phyloP scores from a whole-genome alignment of 345 rosid species.

The Crucihimalaya himalaica region DNA sequence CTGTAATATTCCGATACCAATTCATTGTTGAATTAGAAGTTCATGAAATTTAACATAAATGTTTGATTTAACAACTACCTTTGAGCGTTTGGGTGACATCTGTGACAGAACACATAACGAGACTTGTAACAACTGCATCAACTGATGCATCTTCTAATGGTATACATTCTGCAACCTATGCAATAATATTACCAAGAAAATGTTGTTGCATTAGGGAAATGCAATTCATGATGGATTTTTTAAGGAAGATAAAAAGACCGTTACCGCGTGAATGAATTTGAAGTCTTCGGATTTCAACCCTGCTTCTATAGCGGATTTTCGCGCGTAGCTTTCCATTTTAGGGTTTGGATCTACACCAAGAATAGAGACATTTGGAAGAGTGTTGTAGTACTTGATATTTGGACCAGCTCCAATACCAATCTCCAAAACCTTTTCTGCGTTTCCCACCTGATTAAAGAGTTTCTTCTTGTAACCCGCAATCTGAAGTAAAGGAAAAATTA shows the following conservation, averaged over 20 bases:
- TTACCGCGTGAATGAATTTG: constrained; percentile 62
- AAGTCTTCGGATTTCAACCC: constrained; percentile 59
- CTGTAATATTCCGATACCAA: constrained; percentile 27
- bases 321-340: constrained; percentile 69
- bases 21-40: background rate
- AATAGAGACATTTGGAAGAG: constrained; percentile 45
- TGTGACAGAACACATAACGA: constrained; percentile 74
- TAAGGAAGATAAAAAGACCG: background rate
- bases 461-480: background rate
- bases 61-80: constrained; percentile 42
- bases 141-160: constrained; percentile 73
- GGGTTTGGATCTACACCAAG: constrained; percentile 67
- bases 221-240: no score
- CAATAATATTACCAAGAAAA: background rate
- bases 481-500: background rate
- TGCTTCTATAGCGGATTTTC: constrained; percentile 54
- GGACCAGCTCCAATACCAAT: constrained; percentile 63
- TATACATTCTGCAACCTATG: constrained; percentile 72
- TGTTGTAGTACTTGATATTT: constrained; percentile 63
- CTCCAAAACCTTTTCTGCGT: background rate
- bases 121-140: constrained; percentile 61
- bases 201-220: background rate
- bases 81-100: constrained; percentile 58
- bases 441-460: background rate
- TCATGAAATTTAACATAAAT: background rate